phyloP scores from a whole-genome alignment of 1,139 yeast genomes.

The Geotrichum phurueaensis region DNA sequence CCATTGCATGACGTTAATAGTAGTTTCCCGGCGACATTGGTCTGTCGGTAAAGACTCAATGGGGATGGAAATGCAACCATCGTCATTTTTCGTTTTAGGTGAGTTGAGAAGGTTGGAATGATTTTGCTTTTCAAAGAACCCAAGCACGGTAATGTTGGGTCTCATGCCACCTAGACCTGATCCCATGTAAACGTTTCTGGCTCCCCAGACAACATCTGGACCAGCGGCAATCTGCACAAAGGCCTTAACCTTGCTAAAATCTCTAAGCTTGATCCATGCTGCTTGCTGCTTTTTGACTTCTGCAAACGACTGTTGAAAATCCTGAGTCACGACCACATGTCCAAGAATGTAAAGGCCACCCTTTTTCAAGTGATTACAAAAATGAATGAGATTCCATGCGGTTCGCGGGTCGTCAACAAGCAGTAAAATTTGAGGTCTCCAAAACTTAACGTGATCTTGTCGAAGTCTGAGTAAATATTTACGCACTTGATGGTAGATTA shows the following conservation, averaged over 20 bases:
- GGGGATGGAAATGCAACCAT: slow-evolving; percentile 20
- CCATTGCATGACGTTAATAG: slow-evolving; percentile 75
- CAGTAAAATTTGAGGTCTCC: slow-evolving; percentile 91
- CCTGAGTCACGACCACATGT: slow-evolving; percentile 63
- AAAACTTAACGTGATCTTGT: slow-evolving; percentile 89
- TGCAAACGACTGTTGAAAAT: slow-evolving; percentile 54
- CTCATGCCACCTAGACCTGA: slow-evolving; percentile 96
- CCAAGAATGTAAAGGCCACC: slow-evolving; percentile 92
- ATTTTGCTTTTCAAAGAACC: slow-evolving; percentile 17
- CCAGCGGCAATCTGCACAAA: slow-evolving; percentile 90
- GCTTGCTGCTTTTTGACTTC: slow-evolving; percentile 66
- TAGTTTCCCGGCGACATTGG: slow-evolving; percentile 61
- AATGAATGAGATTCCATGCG: slow-evolving; percentile 85
- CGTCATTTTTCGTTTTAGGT: neutral
- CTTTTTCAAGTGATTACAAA: slow-evolving; percentile 88
- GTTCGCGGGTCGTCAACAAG: slow-evolving; percentile 87
- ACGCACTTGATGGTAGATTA: slow-evolving; percentile 92
- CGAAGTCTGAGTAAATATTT: slow-evolving; percentile 76
- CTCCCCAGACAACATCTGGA: slow-evolving; percentile 92
- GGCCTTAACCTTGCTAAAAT: slow-evolving; percentile 72
- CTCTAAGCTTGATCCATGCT: slow-evolving; percentile 82
- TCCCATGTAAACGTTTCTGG: slow-evolving; percentile 80
- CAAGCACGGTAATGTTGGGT: slow-evolving; percentile 78
- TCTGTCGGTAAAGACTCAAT: slow-evolving; percentile 65
- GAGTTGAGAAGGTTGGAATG: slow-evolving; percentile 5